A percentile compares a stretch with the other conserved stretches of the same genome.
phyloP scores from a whole-genome alignment of 305 asterid species.

The Solanum hybrid region DNA sequence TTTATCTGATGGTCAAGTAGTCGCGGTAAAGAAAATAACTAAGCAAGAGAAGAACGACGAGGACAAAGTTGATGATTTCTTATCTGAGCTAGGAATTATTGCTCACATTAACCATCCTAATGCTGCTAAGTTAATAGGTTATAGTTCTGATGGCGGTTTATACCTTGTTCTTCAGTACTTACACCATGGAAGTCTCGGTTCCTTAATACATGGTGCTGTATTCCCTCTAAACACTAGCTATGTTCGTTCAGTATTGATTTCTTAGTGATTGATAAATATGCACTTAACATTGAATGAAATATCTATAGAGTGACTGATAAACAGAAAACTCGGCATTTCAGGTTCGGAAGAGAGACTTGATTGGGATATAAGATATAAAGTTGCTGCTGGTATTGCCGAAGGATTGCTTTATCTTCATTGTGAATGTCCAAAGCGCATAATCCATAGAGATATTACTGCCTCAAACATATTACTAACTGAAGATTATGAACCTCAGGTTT shows the following conservation, averaged over 20 bases:
- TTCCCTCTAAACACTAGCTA: neutral
- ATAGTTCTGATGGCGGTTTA: conserved; percentile 69
- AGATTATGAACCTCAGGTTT: conserved; percentile 83
- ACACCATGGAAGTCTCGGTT: conserved; percentile 76
- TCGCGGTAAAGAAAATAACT: conserved; percentile 79
- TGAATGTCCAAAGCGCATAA: conserved; percentile 71
- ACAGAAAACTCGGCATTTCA: conserved; percentile 5
- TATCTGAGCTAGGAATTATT: conserved; percentile 88
- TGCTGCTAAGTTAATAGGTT: conserved; percentile 77
- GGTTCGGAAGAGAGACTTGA: conserved; percentile 44
- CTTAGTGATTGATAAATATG: neutral
- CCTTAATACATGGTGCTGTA: conserved; percentile 53
- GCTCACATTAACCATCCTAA: conserved; percentile 91
- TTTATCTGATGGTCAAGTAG: conserved; percentile 62
- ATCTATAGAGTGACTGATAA: neutral
- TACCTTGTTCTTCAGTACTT: conserved; percentile 76
- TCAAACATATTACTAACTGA: conserved; percentile 82
- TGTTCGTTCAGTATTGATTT: neutral
- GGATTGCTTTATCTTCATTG: conserved; percentile 82
- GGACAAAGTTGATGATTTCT: conserved; percentile 71
- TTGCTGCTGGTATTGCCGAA: conserved; percentile 73
- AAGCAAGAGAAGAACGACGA: conserved; percentile 58
- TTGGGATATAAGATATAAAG: conserved; percentile 60
- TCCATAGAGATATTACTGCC: conserved; percentile 96
- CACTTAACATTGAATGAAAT: neutral